Percentiles rank a stretch among this genome's conserved stretches.
These are phyloP conservation scores for Aurinia saxatilis DNA, from an alignment of 345 rosid species.

Conservation along the genomic window DNA sequence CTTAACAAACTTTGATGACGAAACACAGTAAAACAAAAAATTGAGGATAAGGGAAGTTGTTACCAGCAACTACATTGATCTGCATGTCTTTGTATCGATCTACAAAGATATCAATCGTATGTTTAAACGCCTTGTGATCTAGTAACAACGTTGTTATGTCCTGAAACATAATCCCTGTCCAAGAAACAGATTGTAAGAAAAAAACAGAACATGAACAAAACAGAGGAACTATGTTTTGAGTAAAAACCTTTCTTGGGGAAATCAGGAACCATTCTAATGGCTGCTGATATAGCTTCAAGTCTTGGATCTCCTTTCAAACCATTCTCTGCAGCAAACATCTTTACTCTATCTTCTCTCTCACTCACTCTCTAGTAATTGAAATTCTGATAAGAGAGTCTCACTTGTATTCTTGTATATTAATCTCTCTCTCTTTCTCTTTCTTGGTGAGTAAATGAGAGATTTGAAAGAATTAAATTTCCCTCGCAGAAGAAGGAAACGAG, in stretches of 20 bases:
- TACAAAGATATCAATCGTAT: slow-evolving; percentile 67
- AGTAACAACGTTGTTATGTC: slow-evolving; percentile 75
- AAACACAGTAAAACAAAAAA: slow-evolving; percentile 3
- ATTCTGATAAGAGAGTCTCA: neutral
- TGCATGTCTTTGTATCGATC: slow-evolving; percentile 70
- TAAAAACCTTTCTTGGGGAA: slow-evolving; percentile 30
- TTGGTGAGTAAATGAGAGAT: slow-evolving; percentile 16
- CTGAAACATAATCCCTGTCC: slow-evolving; percentile 74
- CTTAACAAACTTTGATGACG: slow-evolving; percentile 24
- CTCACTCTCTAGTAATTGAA: neutral
- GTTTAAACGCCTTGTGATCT: slow-evolving; percentile 70
- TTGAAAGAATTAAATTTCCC: slow-evolving; percentile 17
- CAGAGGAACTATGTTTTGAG: neutral
- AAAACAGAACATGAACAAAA: neutral
- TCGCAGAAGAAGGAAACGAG: slow-evolving; percentile 23
- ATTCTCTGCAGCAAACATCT: slow-evolving; percentile 33
- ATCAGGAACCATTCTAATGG: slow-evolving; percentile 31
- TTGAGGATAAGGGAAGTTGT: neutral
- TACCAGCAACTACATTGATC: slow-evolving; percentile 78
- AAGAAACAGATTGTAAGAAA: neutral
- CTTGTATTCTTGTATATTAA: neutral
- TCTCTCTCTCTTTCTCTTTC: neutral
- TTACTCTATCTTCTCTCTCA: too few relatives aligned
- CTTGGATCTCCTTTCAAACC: slow-evolving; percentile 36
- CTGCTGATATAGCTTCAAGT: slow-evolving; percentile 27